A percentile compares a stretch with the other conserved stretches of the same genome.
These are phyloP conservation scores for Cutaneotrichosporon dermatis DNA, from an alignment of 1,284 basidiomycete genomes.

Conservation along the genomic window DNA sequence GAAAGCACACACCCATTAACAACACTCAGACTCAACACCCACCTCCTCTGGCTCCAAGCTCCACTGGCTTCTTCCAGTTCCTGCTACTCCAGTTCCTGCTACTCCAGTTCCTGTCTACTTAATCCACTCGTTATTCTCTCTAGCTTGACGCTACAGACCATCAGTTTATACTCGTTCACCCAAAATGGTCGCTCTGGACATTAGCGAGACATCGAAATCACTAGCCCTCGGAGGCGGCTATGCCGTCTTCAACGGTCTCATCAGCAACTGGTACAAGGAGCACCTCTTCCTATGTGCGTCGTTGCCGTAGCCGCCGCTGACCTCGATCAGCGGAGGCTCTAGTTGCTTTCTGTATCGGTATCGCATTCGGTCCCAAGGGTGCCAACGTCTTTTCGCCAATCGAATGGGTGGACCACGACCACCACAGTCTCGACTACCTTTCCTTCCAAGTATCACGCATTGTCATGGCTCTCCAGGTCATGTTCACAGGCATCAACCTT, in stretches of 20 bases:
- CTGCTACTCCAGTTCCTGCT: no score
- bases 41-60: no score
- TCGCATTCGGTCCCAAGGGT: slow-evolving; percentile 61
- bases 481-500: slow-evolving; percentile 90
- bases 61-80: no score
- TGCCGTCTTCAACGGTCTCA: slow-evolving; percentile 42
- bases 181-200: slow-evolving; percentile 45
- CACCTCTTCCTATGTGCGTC: slow-evolving; percentile 48
- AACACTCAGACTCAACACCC: no score
- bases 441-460: slow-evolving; percentile 78
- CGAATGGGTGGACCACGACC: slow-evolving; percentile 22
- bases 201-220: slow-evolving; percentile 43
- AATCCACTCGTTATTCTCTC: no score
- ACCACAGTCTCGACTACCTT: slow-evolving; percentile 33
- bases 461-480: slow-evolving; percentile 91
- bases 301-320: not conserved
- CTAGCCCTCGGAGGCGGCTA: slow-evolving; percentile 44
- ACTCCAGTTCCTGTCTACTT: no score
- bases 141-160: no score
- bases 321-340: slow-evolving; percentile 85
- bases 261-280: slow-evolving; percentile 49
- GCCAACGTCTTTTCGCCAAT: slow-evolving; percentile 30
- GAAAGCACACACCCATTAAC: no score
- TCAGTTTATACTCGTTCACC: no score
- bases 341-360: slow-evolving; percentile 87